A percentile compares a stretch with the other conserved stretches of the same genome.
phyloP scores from a whole-genome alignment of 495 filamentous ascomycete species.

The Neurospora sp. region DNA sequence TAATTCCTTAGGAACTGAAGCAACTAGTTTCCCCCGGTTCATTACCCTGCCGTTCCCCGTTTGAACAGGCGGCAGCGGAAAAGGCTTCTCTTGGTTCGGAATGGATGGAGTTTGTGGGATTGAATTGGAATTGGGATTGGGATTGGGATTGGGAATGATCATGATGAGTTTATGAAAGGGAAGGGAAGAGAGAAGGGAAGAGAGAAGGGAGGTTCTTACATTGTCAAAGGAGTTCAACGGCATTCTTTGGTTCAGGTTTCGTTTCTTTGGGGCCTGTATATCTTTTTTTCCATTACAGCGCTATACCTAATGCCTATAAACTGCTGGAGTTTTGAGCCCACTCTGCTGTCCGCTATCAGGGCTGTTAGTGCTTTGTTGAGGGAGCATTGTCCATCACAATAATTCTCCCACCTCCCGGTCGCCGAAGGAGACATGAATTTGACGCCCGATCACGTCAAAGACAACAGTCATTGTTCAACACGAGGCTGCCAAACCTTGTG shows the following conservation, averaged over 20 bases:
- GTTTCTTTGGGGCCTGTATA: not conserved
- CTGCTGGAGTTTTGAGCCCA: not conserved
- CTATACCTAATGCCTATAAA: not conserved
- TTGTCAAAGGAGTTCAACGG: not conserved
- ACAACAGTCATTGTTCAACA: not conserved
- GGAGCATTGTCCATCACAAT: not conserved
- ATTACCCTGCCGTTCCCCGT: not conserved
- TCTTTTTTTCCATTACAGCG: not conserved
- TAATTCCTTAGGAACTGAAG: conserved; percentile 33
- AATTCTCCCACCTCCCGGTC: not conserved
- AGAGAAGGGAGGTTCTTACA: not conserved
- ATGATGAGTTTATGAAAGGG: not conserved
- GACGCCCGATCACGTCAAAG: not conserved
- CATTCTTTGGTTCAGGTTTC: not conserved
- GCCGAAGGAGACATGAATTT: not conserved
- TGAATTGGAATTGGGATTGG: not conserved
- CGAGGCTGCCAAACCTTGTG: not conserved
- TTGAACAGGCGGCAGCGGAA: not conserved
- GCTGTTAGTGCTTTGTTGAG: not conserved
- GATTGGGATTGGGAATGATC: not conserved
- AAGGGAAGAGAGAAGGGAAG: not conserved
- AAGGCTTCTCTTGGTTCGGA: not conserved
- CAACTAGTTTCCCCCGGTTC: conserved; percentile 12
- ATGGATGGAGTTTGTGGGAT: not conserved
- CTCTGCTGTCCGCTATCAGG: too few relatives aligned